Evolutionary conservation across 1,284 basidiomycete genomes (phyloP).

Genomic region (Cutaneotrichosporon sp.): DNA sequence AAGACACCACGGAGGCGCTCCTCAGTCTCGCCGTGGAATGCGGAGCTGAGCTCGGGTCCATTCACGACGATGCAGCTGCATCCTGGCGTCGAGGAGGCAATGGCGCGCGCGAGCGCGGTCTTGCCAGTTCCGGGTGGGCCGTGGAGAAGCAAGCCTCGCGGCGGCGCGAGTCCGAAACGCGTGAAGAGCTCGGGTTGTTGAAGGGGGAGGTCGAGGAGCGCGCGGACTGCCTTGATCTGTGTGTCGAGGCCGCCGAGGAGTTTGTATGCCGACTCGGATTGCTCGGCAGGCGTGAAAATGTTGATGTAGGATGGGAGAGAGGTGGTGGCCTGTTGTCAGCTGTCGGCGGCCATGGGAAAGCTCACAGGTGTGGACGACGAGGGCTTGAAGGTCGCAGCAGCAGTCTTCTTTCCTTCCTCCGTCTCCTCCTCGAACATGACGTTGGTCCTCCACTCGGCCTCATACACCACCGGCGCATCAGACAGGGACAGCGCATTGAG

Average conservation of each 20-base stretch:
- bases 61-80: conserved; percentile 86
- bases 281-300: conserved; percentile 44
- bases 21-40: conserved; percentile 97
- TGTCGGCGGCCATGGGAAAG: background rate
- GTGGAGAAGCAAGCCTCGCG: conserved; percentile 83
- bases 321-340: conserved; percentile 20
- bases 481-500: conserved; percentile 52
- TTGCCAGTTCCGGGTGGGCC: conserved; percentile 95
- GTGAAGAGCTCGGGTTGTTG: conserved; percentile 85
- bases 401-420: background rate
- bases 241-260: conserved; percentile 84
- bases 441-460: conserved; percentile 51
- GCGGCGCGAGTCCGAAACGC: conserved; percentile 86
- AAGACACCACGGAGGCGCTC: conserved; percentile 87
- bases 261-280: conserved; percentile 55
- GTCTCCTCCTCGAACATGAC: conserved; percentile 26
- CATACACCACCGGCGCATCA: conserved; percentile 56
- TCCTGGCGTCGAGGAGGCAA: conserved; percentile 71
- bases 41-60: conserved; percentile 90
- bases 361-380: conserved; percentile 6
- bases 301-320: conserved; percentile 50
- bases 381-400: background rate
- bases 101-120: conserved; percentile 86
- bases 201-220: conserved; percentile 93
- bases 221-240: conserved; percentile 85